Conservation (phyloP, 2,329 filamentous ascomycete species). For the Alternaria hordeiaustralica region DNA sequence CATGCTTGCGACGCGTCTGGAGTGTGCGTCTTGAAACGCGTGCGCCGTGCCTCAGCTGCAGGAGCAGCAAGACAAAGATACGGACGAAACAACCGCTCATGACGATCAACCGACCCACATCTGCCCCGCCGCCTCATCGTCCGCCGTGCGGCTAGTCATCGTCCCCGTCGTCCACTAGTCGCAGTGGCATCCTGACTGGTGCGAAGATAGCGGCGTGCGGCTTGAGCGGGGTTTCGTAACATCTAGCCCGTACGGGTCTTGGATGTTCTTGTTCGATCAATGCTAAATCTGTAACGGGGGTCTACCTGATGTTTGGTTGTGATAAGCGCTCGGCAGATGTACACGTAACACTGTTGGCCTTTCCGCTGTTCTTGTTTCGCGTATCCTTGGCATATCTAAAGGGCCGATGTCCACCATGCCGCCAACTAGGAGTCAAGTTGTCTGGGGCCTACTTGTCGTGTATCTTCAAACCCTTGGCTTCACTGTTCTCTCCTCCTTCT, state of each 20-base stretch:
- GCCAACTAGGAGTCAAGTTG: not conserved
- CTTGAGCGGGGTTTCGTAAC: conserved; percentile 3
- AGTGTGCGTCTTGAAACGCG: not conserved
- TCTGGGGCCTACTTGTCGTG: not conserved
- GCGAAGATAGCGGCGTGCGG: conserved; percentile 1
- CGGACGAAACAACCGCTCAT: conserved; percentile 10
- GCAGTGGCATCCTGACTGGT: not conserved
- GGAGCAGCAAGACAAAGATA: not conserved
- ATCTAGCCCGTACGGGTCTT: not conserved
- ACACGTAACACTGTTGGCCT: conserved; percentile 10
- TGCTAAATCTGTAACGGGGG: conserved; percentile 1
- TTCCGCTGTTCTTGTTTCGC: conserved; percentile 13
- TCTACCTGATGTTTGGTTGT: not conserved
- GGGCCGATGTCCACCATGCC: conserved; percentile 1
- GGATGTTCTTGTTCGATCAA: not conserved
- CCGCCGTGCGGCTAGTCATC: conserved; percentile 5
- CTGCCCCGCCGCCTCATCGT: not conserved
- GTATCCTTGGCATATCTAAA: conserved; percentile 10
- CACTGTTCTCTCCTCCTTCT: not conserved
- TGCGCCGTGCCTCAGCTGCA: not conserved
- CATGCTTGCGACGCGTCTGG: not conserved
- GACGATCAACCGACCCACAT: not conserved
- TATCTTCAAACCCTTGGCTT: not conserved
- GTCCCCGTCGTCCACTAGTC: not conserved
- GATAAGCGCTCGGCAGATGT: conserved; percentile 9